Conservation (phyloP, 768 basidiomycete genomes). For the Macrolepiota dolichaula region DNA sequence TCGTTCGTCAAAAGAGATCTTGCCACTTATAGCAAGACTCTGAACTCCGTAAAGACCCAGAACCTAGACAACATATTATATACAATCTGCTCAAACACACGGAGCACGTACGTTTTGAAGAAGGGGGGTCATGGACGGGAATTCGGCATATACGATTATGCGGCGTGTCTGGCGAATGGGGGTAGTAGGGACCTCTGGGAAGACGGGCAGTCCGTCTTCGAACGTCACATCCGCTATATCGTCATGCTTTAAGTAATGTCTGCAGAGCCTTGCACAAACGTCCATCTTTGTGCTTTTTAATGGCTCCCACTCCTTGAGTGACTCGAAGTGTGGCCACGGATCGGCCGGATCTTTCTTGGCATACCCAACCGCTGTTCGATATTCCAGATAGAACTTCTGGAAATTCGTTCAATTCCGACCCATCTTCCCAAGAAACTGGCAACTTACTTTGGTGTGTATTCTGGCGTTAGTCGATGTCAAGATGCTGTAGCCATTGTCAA, state of each 20-base stretch:
- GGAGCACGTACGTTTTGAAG: not conserved
- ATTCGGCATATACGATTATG: not conserved
- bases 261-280: not conserved
- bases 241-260: not conserved
- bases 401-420: not conserved
- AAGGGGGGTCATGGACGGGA: not conserved
- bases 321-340: conserved; percentile 8
- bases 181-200: not conserved
- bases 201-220: not conserved
- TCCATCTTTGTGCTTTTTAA: conserved; percentile 6
- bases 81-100: too few relatives aligned
- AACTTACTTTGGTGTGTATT: not conserved
- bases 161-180: not conserved
- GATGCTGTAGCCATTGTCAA: not conserved
- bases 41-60: not conserved
- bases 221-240: not conserved
- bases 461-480: not conserved
- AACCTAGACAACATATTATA: too few relatives aligned
- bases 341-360: not conserved
- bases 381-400: conserved; percentile 16
- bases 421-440: not conserved
- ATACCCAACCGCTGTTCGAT: conserved; percentile 9
- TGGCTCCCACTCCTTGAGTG: conserved; percentile 12
- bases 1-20: not conserved
- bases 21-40: not conserved